phyloP scores from a whole-genome alignment of 2,329 filamentous ascomycete genomes.

The Coniochaeta hoffmannii region DNA sequence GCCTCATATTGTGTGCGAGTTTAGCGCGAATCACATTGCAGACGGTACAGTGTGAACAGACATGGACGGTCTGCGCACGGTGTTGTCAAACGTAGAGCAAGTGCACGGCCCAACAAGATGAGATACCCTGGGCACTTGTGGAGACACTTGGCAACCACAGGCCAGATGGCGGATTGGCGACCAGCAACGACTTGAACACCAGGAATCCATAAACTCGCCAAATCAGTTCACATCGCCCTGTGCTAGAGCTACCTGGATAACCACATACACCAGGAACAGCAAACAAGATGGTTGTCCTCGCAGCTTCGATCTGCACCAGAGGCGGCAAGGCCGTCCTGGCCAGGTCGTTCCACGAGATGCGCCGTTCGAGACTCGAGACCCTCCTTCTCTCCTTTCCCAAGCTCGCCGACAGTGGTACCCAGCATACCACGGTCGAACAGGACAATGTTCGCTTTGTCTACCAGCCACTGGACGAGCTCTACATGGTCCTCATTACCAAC shows the following conservation, averaged over 20 bases:
- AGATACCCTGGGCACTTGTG: not conserved
- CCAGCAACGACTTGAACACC: not conserved
- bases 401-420: slow-evolving; percentile 88
- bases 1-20: not conserved
- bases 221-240: not conserved
- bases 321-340: slow-evolving; percentile 98
- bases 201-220: not conserved
- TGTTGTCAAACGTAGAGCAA: not conserved
- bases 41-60: not conserved
- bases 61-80: not conserved
- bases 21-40: not conserved
- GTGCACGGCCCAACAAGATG: not conserved
- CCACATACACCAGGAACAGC: not conserved
- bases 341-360: slow-evolving; percentile 95
- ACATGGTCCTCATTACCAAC: slow-evolving; percentile 99
- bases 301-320: slow-evolving; percentile 96
- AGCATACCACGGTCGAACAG: slow-evolving; percentile 97
- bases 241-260: not conserved
- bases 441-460: slow-evolving; percentile 99
- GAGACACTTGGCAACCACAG: not conserved
- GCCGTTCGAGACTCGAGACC: slow-evolving; percentile 91
- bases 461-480: slow-evolving; percentile 96
- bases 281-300: slow-evolving; percentile 70
- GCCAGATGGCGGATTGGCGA: slow-evolving; percentile 1
- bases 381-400: slow-evolving; percentile 96